Evolutionary conservation across 805 yeast genomes (phyloP), one percentile per base, ranked within the genome.

Genomic region (Pichia nanzhaoensis): DNA sequence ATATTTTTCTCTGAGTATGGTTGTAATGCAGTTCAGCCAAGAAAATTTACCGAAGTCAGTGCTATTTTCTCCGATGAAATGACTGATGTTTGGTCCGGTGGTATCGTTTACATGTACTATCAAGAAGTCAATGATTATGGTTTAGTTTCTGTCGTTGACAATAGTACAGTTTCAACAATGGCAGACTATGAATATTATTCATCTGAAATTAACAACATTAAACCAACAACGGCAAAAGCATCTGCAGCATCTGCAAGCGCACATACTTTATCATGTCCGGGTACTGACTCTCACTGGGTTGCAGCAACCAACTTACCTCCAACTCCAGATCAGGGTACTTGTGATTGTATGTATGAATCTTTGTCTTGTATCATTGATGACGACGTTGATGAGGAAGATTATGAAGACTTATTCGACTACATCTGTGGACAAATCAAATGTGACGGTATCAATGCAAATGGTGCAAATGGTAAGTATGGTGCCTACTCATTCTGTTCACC

Each of bases 1-100:
- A 68, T 75, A 41, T 84, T 84, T 73, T 84, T 84, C 71, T 82
- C 90, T 37, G 93, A 84, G 70, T 84, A 84, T 60, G 91, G 91
- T 63, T 84, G 91, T 71, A 84, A 82, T 66, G 70, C 61, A 49
- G 82, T 78, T 48, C 53, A 55, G 35, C 91, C 91, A 67, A 80
- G 91, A 77, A 61, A 64, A 52, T 84, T 84, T 75, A 70, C 78
- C 47, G 91, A 84, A 67, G 84, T 84, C 53, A 76, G 67, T 37
- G 72, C 88, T 48, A 58, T 84, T 34, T 84, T 74, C 68, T 69
- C 81, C 52, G 61, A 63, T 41, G 70, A 83, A 34, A 84, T 84
- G 95, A 83, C 89, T 52, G 83, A 74, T 63, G 82, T 82, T 49
- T 84, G 91, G 93, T 84, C 91, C 41, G 91, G 95, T 69, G 95